Evolutionary conservation across 1,139 yeast species (phyloP).

Genomic region (Blastobotrys ciferrii): DNA sequence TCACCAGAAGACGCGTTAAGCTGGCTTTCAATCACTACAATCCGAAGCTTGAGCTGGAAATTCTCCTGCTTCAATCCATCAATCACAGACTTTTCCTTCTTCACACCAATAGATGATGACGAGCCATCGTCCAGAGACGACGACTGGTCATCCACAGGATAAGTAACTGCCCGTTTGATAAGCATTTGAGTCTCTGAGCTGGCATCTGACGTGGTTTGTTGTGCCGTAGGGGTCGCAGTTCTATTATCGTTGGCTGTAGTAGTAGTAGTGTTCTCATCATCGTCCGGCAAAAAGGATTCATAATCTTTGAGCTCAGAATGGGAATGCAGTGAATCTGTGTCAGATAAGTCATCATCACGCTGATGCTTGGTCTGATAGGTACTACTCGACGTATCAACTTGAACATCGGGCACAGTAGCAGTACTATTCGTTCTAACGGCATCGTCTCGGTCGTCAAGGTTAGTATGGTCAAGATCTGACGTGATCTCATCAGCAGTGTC

Average conservation of each 20-base stretch:
- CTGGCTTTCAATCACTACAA: conserved; percentile 23
- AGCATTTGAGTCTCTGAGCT: conserved; percentile 8
- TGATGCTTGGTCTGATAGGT: no score
- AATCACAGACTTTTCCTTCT: conserved; percentile 19
- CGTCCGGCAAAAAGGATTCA: conserved; percentile 11
- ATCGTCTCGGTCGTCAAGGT: not conserved
- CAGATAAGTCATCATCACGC: not conserved
- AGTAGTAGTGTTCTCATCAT: not conserved
- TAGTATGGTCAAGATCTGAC: not conserved
- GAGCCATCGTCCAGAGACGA: conserved; percentile 4
- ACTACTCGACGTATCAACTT: no score
- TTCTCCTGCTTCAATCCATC: conserved; percentile 22
- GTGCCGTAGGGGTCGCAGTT: not conserved
- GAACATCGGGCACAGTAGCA: no score
- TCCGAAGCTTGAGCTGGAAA: conserved; percentile 22
- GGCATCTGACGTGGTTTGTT: conserved; percentile 1
- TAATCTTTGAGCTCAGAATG: conserved; percentile 10
- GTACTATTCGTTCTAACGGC: no score
- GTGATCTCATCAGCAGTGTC: not conserved
- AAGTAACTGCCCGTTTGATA: conserved; percentile 15
- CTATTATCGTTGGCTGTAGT: not conserved
- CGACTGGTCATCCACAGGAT: conserved; percentile 8
- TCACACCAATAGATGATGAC: conserved; percentile 15
- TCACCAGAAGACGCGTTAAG: conserved; percentile 18
- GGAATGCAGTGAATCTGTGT: conserved; percentile 3